phyloP scores from a whole-genome alignment of 495 filamentous ascomycete genomes.

The Penicillium tannophilum region DNA sequence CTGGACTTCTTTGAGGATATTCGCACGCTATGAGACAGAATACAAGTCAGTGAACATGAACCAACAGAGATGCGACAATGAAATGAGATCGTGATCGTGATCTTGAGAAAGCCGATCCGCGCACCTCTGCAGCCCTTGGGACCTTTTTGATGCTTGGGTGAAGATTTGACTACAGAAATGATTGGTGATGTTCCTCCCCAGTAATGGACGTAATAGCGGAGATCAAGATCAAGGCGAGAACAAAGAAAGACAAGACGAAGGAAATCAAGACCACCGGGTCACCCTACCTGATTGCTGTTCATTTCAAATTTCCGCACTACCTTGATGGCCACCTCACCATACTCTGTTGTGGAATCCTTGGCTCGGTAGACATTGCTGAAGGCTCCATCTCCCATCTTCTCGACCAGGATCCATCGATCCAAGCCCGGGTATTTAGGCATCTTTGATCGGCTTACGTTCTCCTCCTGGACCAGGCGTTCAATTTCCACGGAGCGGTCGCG shows the following conservation, averaged over 20 bases:
- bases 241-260: constrained; percentile 10
- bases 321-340: constrained; percentile 91
- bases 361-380: constrained; percentile 99
- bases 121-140: constrained; percentile 96
- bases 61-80: background rate
- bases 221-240: constrained; percentile 6
- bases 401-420: constrained; percentile 84
- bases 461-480: constrained; percentile 85
- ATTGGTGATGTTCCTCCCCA: constrained; percentile 36
- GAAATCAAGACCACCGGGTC: constrained; percentile 21
- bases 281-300: constrained; percentile 90
- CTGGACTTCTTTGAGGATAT: constrained; percentile 97
- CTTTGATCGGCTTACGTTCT: constrained; percentile 79
- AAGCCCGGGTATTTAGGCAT: constrained; percentile 90
- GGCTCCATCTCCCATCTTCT: constrained; percentile 99
- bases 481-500: constrained; percentile 57
- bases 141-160: constrained; percentile 95
- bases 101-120: constrained; percentile 52
- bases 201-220: constrained; percentile 3
- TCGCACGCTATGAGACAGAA: constrained; percentile 69
- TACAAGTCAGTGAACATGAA: constrained; percentile 3
- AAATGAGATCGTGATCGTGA: constrained; percentile 19
- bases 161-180: constrained; percentile 61
- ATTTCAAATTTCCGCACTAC: constrained; percentile 99
- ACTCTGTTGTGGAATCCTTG: constrained; percentile 65